Evolutionary conservation across 345 rosid genomes (phyloP), one percentile per base, ranked within the genome.

Genomic region (Boechera divaricarpa): DNA sequence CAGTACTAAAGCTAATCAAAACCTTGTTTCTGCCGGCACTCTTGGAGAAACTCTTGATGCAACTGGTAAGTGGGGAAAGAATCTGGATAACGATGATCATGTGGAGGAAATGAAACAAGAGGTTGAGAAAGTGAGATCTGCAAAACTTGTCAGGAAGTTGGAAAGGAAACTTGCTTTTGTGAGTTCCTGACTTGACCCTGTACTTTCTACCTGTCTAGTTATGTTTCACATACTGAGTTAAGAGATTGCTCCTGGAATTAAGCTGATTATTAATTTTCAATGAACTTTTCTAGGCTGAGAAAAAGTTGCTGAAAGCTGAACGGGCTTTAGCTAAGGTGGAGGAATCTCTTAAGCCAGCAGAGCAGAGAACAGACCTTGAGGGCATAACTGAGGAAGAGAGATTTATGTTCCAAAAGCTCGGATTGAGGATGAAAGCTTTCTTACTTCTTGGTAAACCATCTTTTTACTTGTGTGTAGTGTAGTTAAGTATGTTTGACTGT

Each of bases 401-500:
- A 83, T 94, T 84, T 85, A 94, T 94, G 98, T 94, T 94, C 75
- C 93, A 92, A 60, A 94, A 94, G 90, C 91, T 94, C 53, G 97
- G 97, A 53, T 81, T 92, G 77, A 92, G 78, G 83, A 94, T 94
- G 98, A 92, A 94, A 82, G 93, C 97, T 78, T 94, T 90, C 86
- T 80, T 90, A 72, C 97, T 94, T 79, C 90, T 94, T 68, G 98
- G 98, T 94, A 89, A 77, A 61, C 5, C 36, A 56, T 75, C 13
- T 64, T n/a, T 18, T 36, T 35, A 58, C 28, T 11, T 24, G 15
- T 62, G 21, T 60, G 52, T 42, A 24, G 54, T 67, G 52, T 67
- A 33, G 28, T 48, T 35, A 7, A 21, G 10, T 49, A 18, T 47
- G 74, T 10, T 28, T 67, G 66, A 53, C 42, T 41, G 73, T 57